These are phyloP conservation scores for Podospora bellae-mahoneyi DNA, from an alignment of 495 filamentous ascomycete genomes.

Conservation along the genomic window DNA sequence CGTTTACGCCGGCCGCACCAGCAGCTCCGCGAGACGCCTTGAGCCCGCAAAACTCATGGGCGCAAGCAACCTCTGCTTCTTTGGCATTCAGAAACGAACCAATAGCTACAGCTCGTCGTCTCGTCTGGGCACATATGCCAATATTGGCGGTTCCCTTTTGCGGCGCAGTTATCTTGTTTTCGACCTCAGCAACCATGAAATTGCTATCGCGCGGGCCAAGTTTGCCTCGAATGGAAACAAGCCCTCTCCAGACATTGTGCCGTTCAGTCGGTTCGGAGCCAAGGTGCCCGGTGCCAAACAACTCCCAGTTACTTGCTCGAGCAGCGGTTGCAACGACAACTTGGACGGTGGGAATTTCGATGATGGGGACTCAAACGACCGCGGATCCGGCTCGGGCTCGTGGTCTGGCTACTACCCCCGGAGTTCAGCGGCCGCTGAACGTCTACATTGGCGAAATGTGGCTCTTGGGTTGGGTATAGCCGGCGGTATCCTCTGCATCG, in stretches of 20 bases:
- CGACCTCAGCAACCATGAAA: slow-evolving; percentile 71
- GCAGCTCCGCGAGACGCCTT: neutral
- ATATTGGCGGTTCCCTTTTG: slow-evolving; percentile 80
- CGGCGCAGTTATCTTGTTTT: slow-evolving; percentile 82
- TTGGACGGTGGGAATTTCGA: neutral
- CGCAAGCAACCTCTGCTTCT: slow-evolving; percentile 49
- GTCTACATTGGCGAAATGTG: slow-evolving; percentile 16
- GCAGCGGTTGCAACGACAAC: neutral
- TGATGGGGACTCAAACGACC: neutral
- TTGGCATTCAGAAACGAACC: slow-evolving; percentile 54
- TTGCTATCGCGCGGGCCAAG: slow-evolving; percentile 69
- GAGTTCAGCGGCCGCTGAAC: neutral
- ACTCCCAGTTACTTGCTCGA: slow-evolving; percentile 10
- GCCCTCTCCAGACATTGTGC: slow-evolving; percentile 29
- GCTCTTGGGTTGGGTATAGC: slow-evolving; percentile 24
- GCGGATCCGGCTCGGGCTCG: neutral
- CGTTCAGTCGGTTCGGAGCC: slow-evolving; percentile 30
- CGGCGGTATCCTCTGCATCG: slow-evolving; percentile 18
- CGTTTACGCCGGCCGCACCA: slow-evolving; percentile 29
- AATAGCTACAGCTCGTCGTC: neutral
- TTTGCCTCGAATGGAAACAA: slow-evolving; percentile 51
- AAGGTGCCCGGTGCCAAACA: slow-evolving; percentile 27
- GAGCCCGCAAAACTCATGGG: neutral
- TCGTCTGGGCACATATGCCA: slow-evolving; percentile 52
- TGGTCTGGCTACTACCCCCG: neutral